A percentile compares a stretch with the other conserved stretches of the same genome.
phyloP scores from a whole-genome alignment of 2,329 filamentous ascomycete genomes.

The Talaromyces atroroseus region DNA sequence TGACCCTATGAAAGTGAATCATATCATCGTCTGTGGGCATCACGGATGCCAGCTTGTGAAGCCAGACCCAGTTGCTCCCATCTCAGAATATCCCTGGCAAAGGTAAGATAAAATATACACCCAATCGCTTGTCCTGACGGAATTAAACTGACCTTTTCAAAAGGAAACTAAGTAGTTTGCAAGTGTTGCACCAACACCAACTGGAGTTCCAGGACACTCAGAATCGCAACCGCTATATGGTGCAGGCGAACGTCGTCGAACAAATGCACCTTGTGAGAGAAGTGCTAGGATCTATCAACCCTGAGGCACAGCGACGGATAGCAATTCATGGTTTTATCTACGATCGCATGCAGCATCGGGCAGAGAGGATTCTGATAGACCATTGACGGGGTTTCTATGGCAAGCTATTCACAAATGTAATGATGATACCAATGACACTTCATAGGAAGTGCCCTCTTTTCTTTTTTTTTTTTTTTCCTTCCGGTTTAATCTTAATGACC shows the following conservation, averaged over 20 bases:
- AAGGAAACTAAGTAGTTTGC: constrained; percentile 4
- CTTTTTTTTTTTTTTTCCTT: too few species aligned
- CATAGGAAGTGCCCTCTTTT: too few species aligned
- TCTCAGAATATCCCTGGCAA: constrained; percentile 7
- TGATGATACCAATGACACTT: too few species aligned
- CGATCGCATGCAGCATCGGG: constrained; percentile 1
- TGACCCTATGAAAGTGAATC: not conserved
- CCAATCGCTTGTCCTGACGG: not conserved
- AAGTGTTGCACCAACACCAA: constrained; percentile 3
- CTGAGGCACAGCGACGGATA: not conserved
- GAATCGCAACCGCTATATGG: constrained; percentile 5
- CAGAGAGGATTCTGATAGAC: constrained; percentile 2
- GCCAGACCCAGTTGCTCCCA: not conserved
- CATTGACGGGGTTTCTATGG: too few species aligned
- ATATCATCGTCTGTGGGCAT: constrained; percentile 12
- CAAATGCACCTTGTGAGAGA: constrained; percentile 9
- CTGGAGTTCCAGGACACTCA: not conserved
- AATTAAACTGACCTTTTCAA: not conserved
- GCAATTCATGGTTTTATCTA: constrained; percentile 8
- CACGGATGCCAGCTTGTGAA: constrained; percentile 9
- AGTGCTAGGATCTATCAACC: not conserved
- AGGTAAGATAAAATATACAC: constrained; percentile 5
- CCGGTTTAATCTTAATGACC: too few species aligned
- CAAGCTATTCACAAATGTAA: too few species aligned
- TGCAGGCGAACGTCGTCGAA: constrained; percentile 8